A percentile compares a stretch with the other conserved stretches of the same genome.
phyloP scores from a whole-genome alignment of 768 basidiomycete genomes.

The Mycena alexandri region DNA sequence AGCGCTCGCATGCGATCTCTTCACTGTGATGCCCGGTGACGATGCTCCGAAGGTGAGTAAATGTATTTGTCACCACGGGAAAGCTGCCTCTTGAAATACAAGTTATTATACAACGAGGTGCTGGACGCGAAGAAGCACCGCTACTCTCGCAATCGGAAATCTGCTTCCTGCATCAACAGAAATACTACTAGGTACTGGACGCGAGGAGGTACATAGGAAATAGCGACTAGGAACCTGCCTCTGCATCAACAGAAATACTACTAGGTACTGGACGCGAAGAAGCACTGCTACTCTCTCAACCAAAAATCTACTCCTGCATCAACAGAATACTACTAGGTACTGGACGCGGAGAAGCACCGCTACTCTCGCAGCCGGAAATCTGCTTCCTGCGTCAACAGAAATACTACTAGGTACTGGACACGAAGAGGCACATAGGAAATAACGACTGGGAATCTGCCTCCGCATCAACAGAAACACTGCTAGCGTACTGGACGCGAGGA shows the following conservation, averaged over 20 bases:
- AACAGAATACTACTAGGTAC: slow-evolving; percentile 27
- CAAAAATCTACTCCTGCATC: too few relatives aligned
- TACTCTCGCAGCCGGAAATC: slow-evolving; percentile 11
- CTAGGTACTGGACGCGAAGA: too few relatives aligned
- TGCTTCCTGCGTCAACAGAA: slow-evolving; percentile 26
- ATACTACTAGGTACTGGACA: too few relatives aligned
- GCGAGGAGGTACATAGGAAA: too few relatives aligned
- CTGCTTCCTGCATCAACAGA: slow-evolving; percentile 24
- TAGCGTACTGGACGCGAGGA: slow-evolving; percentile 27
- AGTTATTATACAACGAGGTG: slow-evolving; percentile 15
- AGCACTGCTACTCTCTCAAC: too few relatives aligned
- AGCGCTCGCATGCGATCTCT: background rate
- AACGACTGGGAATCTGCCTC: slow-evolving; percentile 24
- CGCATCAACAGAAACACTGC: slow-evolving; percentile 27
- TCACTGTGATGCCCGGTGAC: too few relatives aligned
- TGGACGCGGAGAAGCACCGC: slow-evolving; percentile 18
- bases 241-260: too few relatives aligned
- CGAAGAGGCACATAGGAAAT: slow-evolving; percentile 15
- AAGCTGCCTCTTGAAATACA: slow-evolving; percentile 18
- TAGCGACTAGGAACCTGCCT: too few relatives aligned
- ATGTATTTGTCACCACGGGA: slow-evolving; percentile 17
- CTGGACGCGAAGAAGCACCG: slow-evolving; percentile 17
- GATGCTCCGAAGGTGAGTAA: too few relatives aligned
- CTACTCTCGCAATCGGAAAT: slow-evolving; percentile 10
- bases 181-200: too few relatives aligned